Conservation (phyloP, 495 filamentous ascomycete species). For the Platismatia glauca region DNA sequence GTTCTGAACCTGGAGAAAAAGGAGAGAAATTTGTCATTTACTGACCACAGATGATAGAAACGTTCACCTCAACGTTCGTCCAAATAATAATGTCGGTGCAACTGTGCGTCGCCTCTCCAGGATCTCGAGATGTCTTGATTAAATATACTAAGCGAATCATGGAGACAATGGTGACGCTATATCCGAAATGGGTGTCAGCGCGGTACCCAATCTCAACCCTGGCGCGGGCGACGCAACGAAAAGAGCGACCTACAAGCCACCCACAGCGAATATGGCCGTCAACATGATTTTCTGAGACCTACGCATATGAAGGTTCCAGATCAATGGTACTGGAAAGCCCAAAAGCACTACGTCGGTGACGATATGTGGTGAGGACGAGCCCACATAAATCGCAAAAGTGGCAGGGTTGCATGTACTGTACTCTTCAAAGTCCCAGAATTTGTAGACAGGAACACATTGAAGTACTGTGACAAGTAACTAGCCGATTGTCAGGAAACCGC, state of each 20-base stretch:
- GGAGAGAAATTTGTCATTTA: background rate
- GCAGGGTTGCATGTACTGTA: conserved; percentile 20
- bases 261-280: conserved; percentile 11
- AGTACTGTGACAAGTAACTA: conserved; percentile 29
- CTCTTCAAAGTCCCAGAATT: conserved; percentile 22
- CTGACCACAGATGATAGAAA: conserved; percentile 16
- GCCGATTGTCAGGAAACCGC: background rate
- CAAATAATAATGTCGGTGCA: no score
- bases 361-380: conserved; percentile 26
- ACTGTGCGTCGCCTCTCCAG: no score
- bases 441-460: conserved; percentile 28
- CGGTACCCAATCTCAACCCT: background rate
- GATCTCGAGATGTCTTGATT: background rate
- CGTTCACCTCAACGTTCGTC: background rate
- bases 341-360: conserved; percentile 33
- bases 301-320: conserved; percentile 33
- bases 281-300: conserved; percentile 27
- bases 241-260: conserved; percentile 14
- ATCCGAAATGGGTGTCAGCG: background rate
- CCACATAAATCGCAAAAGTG: conserved; percentile 21
- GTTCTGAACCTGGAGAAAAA: background rate
- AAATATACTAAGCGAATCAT: conserved; percentile 7
- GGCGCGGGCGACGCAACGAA: background rate
- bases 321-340: conserved; percentile 34
- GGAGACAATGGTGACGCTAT: conserved; percentile 13